phyloP scores from a whole-genome alignment of 208 protist species.

The Trypanosoma boissoni region DNA sequence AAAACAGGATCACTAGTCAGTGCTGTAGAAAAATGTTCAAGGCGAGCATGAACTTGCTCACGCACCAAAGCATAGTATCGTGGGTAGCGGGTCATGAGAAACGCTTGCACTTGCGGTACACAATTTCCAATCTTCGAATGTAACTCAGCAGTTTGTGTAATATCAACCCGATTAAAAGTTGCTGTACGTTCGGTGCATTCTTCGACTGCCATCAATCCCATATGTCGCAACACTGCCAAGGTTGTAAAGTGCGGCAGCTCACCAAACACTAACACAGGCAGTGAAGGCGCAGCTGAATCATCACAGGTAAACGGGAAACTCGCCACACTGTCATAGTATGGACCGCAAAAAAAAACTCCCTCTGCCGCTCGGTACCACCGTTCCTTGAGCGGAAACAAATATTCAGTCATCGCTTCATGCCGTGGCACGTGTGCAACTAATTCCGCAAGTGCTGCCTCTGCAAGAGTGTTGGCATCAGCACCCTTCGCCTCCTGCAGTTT shows the following conservation, averaged over 20 bases:
- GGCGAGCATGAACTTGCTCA: constrained; percentile 17
- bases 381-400: constrained; percentile 21
- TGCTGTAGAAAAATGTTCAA: constrained; percentile 40
- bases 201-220: constrained; percentile 42
- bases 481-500: constrained; percentile 1
- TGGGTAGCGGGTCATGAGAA: constrained; percentile 25
- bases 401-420: not conserved
- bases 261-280: constrained; percentile 45
- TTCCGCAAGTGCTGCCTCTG: constrained; percentile 10
- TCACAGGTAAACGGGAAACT: constrained; percentile 14
- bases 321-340: constrained; percentile 33
- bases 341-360: constrained; percentile 52
- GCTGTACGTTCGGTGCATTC: constrained; percentile 36
- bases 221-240: constrained; percentile 38
- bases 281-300: constrained; percentile 4
- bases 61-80: constrained; percentile 37
- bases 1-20: constrained; percentile 24
- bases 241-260: constrained; percentile 43
- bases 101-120: constrained; percentile 47
- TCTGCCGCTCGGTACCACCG: constrained; percentile 15
- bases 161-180: constrained; percentile 25
- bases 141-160: constrained; percentile 23
- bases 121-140: constrained; percentile 40
- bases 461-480: not conserved
- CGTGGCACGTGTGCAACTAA: constrained; percentile 2